A percentile compares a stretch with the other conserved stretches of the same genome.
These are phyloP conservation scores for Pythium grandisporangium DNA, from an alignment of 352 stramenopile genomes.

Conservation along the genomic window DNA sequence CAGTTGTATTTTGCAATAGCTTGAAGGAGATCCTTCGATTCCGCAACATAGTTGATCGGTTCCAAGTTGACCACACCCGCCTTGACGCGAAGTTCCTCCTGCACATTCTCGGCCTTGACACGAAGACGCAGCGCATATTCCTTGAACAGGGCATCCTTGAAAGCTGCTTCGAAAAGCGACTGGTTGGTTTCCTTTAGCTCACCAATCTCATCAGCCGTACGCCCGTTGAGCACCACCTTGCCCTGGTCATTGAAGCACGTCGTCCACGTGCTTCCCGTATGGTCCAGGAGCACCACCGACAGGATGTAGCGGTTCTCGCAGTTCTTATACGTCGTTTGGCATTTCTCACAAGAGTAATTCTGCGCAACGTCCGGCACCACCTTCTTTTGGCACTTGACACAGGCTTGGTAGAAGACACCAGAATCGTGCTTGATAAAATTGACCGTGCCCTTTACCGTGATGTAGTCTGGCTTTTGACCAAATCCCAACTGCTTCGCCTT, in stretches of 20 bases:
- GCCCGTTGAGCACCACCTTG: slow-evolving; percentile 86
- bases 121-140: slow-evolving; percentile 81
- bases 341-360: slow-evolving; percentile 96
- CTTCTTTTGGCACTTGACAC: slow-evolving; percentile 88
- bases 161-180: slow-evolving; percentile 87
- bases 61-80: slow-evolving; percentile 86
- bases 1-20: slow-evolving; percentile 87
- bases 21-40: slow-evolving; percentile 90
- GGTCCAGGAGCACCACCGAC: slow-evolving; percentile 89
- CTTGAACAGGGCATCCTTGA: slow-evolving; percentile 92
- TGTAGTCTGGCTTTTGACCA: slow-evolving; percentile 95
- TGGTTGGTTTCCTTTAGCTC: slow-evolving; percentile 81
- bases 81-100: slow-evolving; percentile 95
- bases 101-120: slow-evolving; percentile 95
- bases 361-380: slow-evolving; percentile 90
- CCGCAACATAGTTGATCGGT: slow-evolving; percentile 90
- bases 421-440: slow-evolving; percentile 97
- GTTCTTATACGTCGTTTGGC: slow-evolving; percentile 88
- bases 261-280: slow-evolving; percentile 92
- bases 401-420: slow-evolving; percentile 82
- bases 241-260: slow-evolving; percentile 97
- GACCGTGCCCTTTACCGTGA: slow-evolving; percentile 93
- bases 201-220: slow-evolving; percentile 90
- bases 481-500: slow-evolving; percentile 93
- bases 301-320: slow-evolving; percentile 96